Conservation (phyloP, 1,139 yeast species). For the Pichia sp. region DNA sequence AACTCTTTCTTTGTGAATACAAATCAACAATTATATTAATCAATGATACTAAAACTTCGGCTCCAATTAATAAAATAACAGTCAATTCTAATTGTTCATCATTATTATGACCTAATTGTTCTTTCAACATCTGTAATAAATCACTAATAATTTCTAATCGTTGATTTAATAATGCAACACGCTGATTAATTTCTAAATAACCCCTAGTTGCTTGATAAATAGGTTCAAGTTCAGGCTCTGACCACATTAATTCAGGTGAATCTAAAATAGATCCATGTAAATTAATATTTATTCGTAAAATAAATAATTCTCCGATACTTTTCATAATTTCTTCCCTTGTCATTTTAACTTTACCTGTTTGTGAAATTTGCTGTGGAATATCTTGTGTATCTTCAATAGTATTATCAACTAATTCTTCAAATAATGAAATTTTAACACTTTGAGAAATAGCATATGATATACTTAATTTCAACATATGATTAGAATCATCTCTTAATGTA, state of each 20-base stretch:
- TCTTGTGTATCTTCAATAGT: constrained; percentile 96
- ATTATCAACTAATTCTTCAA: constrained; percentile 91
- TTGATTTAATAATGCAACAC: constrained; percentile 84
- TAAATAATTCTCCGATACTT: constrained; percentile 90
- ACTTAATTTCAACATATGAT: constrained; percentile 82
- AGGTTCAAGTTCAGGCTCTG: constrained; percentile 95
- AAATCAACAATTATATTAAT: constrained; percentile 47
- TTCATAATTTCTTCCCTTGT: constrained; percentile 91
- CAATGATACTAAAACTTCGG: constrained; percentile 83
- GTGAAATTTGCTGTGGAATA: constrained; percentile 92
- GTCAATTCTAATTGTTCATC: constrained; percentile 89
- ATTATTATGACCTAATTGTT: constrained; percentile 88
- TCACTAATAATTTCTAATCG: constrained; percentile 91
- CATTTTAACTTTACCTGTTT: constrained; percentile 92
- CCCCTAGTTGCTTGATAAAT: constrained; percentile 96
- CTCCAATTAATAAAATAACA: constrained; percentile 87
- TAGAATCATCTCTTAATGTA: constrained; percentile 82
- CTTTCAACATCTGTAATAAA: constrained; percentile 89
- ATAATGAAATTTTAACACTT: constrained; percentile 86
- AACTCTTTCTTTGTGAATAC: constrained; percentile 19
- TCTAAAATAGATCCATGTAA: constrained; percentile 93
- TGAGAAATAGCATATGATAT: constrained; percentile 91
- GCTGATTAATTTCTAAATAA: constrained; percentile 85
- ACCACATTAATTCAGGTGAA: constrained; percentile 98
- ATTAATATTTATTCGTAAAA: constrained; percentile 81